phyloP scores from a whole-genome alignment of 257 asterid species.

The Gentiana macrophylla region DNA sequence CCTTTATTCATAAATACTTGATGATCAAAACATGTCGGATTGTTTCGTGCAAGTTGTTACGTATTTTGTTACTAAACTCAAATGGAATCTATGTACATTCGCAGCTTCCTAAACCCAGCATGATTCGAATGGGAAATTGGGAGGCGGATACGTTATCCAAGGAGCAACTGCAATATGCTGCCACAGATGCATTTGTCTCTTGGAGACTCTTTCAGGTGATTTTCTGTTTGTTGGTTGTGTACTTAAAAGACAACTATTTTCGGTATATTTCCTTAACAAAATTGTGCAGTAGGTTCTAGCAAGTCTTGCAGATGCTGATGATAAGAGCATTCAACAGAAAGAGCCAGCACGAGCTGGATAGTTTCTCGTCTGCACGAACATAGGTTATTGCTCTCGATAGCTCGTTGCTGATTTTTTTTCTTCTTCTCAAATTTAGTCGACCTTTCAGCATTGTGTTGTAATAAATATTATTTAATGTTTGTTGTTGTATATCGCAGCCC shows the following conservation, averaged over 20 bases:
- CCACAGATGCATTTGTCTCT: conserved; percentile 83
- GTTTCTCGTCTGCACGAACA: too few relatives aligned
- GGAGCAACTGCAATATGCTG: conserved; percentile 68
- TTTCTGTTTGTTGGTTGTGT: neutral
- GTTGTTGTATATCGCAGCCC: too few relatives aligned
- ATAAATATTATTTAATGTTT: too few relatives aligned
- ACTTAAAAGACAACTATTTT: neutral
- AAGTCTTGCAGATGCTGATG: conserved; percentile 36
- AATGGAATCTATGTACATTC: neutral
- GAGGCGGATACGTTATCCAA: conserved; percentile 58
- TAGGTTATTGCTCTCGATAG: too few relatives aligned
- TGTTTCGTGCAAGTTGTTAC: too few relatives aligned
- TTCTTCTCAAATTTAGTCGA: too few relatives aligned
- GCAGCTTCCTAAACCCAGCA: conserved; percentile 81
- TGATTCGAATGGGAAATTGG: conserved; percentile 81
- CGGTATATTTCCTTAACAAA: conserved; percentile 2
- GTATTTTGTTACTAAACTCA: too few relatives aligned
- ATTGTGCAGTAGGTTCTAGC: conserved; percentile 37
- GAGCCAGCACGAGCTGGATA: conserved; percentile 2
- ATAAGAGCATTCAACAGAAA: conserved; percentile 12
- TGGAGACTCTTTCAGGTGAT: conserved; percentile 80
- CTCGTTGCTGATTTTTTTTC: too few relatives aligned
- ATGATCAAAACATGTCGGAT: too few relatives aligned
- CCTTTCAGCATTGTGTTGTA: too few relatives aligned
- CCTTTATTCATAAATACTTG: too few relatives aligned